These are phyloP conservation scores for Lathyrus tuberosus DNA, from an alignment of 306 rosid genomes.

Conservation along the genomic window DNA sequence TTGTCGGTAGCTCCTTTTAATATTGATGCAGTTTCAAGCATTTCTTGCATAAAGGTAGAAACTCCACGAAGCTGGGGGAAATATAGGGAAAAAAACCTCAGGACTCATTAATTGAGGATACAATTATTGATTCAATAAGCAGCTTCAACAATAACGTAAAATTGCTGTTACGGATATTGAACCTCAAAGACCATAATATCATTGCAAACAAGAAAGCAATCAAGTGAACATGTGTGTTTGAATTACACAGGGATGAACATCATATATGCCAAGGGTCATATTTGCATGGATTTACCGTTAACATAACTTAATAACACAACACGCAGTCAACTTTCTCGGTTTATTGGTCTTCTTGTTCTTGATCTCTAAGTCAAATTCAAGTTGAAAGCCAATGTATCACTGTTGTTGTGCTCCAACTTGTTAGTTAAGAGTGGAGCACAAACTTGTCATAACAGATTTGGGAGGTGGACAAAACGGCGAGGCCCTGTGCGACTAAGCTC, in stretches of 20 bases:
- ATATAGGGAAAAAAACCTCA: conserved; percentile 10
- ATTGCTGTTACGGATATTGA: conserved; percentile 12
- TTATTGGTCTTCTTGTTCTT: neutral
- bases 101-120: conserved; percentile 32
- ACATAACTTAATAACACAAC: neutral
- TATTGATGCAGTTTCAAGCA: conserved; percentile 98
- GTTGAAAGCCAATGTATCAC: neutral
- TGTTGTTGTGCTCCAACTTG: neutral
- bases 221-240: neutral
- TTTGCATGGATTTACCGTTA: neutral
- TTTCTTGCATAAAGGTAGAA: conserved; percentile 99
- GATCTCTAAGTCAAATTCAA: neutral
- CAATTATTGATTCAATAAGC: conserved; percentile 28
- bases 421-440: neutral
- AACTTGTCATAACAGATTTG: neutral
- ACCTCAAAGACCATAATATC: conserved; percentile 14
- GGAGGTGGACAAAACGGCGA: neutral
- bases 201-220: neutral
- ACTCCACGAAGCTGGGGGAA: conserved; percentile 87
- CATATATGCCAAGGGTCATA: conserved; percentile 3
- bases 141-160: conserved; percentile 21
- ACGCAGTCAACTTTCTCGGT: neutral
- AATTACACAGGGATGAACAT: neutral
- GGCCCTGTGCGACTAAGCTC: neutral
- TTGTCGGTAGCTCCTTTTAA: conserved; percentile 90